Evolutionary conservation across 305 asterid species (phyloP).

Genomic region (Euphrasia arctica): DNA sequence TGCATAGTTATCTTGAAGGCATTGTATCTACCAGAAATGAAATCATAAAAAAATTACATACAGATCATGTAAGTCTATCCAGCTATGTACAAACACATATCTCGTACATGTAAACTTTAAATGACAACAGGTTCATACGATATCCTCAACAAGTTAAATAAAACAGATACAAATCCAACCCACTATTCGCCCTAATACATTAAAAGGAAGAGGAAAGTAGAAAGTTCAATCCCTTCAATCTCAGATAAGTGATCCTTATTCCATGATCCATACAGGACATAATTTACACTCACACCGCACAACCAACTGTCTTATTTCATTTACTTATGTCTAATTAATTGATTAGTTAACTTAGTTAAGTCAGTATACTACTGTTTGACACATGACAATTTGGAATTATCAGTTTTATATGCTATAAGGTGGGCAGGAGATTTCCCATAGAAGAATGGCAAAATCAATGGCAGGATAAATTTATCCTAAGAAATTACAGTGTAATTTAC

Average conservation of each 20-base stretch:
- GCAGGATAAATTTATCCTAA: background rate
- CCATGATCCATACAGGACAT: no score
- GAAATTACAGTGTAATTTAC: background rate
- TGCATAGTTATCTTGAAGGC: constrained; percentile 91
- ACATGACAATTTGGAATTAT: background rate
- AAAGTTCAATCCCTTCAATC: background rate
- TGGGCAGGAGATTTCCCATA: background rate
- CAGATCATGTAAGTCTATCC: constrained; percentile 16
- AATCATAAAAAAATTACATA: background rate
- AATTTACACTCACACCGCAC: no score
- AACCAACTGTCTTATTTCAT: no score
- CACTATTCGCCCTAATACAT: background rate
- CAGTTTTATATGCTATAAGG: background rate
- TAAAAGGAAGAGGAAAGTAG: background rate
- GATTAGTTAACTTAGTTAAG: no score
- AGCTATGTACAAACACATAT: constrained; percentile 4
- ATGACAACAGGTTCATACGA: constrained; percentile 5
- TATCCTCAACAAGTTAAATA: constrained; percentile 1
- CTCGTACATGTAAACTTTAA: constrained; percentile 13
- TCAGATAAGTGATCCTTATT: no score
- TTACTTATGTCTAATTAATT: no score
- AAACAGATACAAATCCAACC: background rate
- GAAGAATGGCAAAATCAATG: background rate
- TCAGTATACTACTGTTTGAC: background rate
- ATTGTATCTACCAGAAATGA: constrained; percentile 65